phyloP scores from a whole-genome alignment of 1,139 yeast species.

The Hansenula sp. region DNA sequence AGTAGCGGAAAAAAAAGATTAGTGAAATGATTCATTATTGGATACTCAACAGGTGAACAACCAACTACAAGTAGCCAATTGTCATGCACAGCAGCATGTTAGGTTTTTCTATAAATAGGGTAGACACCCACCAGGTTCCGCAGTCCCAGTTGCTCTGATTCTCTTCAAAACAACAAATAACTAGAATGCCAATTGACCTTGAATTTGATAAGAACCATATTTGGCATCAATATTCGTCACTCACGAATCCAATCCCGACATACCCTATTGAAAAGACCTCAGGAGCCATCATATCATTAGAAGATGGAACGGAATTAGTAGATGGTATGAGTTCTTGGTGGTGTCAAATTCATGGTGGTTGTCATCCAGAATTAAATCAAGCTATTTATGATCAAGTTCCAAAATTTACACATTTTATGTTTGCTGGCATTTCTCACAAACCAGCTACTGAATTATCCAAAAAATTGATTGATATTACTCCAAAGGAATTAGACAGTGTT shows the following conservation, averaged over 20 bases:
- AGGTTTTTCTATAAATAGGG: too few relatives aligned
- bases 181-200: conserved; percentile 1
- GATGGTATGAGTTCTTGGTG: conserved; percentile 4
- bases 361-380: conserved; percentile 3
- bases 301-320: not conserved
- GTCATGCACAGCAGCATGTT: too few relatives aligned
- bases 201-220: conserved; percentile 1
- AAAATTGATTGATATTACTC: not conserved
- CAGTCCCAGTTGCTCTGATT: too few relatives aligned
- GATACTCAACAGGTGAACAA: too few relatives aligned
- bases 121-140: too few relatives aligned
- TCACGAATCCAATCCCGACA: conserved; percentile 1
- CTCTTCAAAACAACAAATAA: too few relatives aligned
- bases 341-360: conserved; percentile 3
- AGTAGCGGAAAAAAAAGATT: not conserved
- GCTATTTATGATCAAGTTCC: conserved; percentile 3
- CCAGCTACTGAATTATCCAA: conserved; percentile 1
- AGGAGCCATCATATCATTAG: not conserved
- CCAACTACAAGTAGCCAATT: too few relatives aligned
- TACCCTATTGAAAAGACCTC: not conserved
- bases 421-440: conserved; percentile 3
- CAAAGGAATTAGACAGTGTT: conserved; percentile 1
- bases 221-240: conserved; percentile 2
- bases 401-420: conserved; percentile 3
- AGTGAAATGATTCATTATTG: too few relatives aligned